Percentiles rank a stretch among this genome's conserved stretches.
Conservation (phyloP, 345 rosid genomes). For the Eucalyptus lansdowneana region DNA sequence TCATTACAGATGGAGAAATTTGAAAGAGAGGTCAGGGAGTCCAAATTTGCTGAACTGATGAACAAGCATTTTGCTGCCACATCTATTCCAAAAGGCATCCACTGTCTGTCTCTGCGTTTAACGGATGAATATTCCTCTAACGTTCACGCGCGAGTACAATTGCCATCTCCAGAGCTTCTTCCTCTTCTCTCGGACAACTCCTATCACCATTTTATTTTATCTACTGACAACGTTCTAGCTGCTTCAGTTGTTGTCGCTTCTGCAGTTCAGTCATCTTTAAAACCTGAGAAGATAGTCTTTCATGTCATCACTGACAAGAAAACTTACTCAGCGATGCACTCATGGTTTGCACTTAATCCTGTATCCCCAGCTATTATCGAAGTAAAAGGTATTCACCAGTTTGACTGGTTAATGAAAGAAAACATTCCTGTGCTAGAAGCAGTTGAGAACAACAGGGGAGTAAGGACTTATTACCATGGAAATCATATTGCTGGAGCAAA, state of each 20-base stretch:
- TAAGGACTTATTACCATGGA: conserved; percentile 88
- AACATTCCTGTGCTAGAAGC: conserved; percentile 98
- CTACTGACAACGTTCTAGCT: conserved; percentile 94
- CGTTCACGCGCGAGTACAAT: conserved; percentile 90
- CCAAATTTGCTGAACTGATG: conserved; percentile 84
- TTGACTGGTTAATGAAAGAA: conserved; percentile 96
- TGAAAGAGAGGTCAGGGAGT: conserved; percentile 79
- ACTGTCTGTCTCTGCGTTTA: conserved; percentile 84
- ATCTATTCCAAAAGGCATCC: conserved; percentile 97
- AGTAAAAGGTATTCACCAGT: conserved; percentile 94
- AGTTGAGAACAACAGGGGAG: conserved; percentile 76
- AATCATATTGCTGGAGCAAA: conserved; percentile 79
- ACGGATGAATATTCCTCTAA: conserved; percentile 97
- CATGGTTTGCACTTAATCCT: conserved; percentile 95
- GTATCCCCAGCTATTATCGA: conserved; percentile 80
- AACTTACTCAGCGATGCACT: conserved; percentile 96
- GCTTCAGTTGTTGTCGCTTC: conserved; percentile 95
- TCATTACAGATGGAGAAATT: conserved; percentile 69
- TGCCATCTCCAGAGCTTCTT: conserved; percentile 93
- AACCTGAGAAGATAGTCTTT: conserved; percentile 86
- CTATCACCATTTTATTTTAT: conserved; percentile 69
- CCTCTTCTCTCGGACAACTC: conserved; percentile 87
- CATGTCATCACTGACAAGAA: conserved; percentile 97
- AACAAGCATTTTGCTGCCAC: conserved; percentile 98
- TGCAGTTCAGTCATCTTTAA: conserved; percentile 66